Evolutionary conservation across 2,329 filamentous ascomycete species (phyloP).

Genomic region (Exophiala sideris): DNA sequence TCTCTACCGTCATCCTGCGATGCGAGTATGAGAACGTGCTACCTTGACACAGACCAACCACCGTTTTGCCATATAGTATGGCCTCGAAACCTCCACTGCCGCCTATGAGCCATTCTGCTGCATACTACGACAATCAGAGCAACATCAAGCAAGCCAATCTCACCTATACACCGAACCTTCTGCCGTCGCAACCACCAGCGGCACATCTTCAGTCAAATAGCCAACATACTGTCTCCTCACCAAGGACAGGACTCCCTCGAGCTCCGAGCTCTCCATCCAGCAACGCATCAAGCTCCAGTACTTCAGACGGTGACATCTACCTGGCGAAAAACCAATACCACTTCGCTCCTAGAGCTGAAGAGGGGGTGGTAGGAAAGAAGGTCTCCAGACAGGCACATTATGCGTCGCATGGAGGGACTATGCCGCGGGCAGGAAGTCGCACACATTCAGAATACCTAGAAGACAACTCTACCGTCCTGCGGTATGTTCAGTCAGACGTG

Average conservation of each 20-base stretch:
- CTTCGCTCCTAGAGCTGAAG: slow-evolving; percentile 14
- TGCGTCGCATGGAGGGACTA: slow-evolving; percentile 8
- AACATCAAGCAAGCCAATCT: slow-evolving; percentile 3
- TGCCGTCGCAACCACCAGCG: slow-evolving; percentile 6
- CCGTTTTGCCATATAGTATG: slow-evolving; percentile 10
- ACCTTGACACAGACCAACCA: not conserved
- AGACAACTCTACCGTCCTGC: slow-evolving; percentile 22
- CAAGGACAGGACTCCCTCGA: slow-evolving; percentile 14
- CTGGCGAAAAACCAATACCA: slow-evolving; percentile 16
- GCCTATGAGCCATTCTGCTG: slow-evolving; percentile 19
- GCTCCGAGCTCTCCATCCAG: slow-evolving; percentile 26
- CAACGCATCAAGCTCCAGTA: slow-evolving; percentile 22
- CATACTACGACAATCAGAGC: slow-evolving; percentile 9
- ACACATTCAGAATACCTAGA: slow-evolving; percentile 17
- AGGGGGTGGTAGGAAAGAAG: slow-evolving; percentile 9
- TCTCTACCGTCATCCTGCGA: slow-evolving; percentile 2
- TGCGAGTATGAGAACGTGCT: slow-evolving; percentile 14
- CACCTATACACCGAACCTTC: slow-evolving; percentile 5
- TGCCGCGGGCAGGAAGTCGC: slow-evolving; percentile 4
- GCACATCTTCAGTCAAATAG: slow-evolving; percentile 15
- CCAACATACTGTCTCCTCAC: slow-evolving; percentile 1
- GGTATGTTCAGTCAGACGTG: slow-evolving; percentile 25
- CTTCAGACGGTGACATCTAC: slow-evolving; percentile 21
- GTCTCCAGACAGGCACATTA: slow-evolving; percentile 8
- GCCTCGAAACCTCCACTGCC: slow-evolving; percentile 9